phyloP scores from a whole-genome alignment of 2,329 filamentous ascomycete genomes.

The Dryadomyces quercus-mongolicae region DNA sequence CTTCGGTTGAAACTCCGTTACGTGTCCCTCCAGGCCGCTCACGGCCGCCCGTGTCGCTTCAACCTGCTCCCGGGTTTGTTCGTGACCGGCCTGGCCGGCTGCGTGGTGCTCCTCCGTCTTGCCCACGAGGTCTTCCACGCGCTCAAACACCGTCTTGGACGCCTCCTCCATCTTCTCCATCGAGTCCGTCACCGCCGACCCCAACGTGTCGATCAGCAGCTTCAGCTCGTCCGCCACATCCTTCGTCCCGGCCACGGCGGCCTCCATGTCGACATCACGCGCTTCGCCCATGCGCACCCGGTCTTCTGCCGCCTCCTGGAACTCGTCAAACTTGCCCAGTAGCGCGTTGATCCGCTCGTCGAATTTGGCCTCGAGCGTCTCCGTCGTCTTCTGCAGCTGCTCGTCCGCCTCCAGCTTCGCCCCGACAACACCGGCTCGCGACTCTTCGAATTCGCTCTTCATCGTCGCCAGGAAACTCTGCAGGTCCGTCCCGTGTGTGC shows the following conservation, averaged over 20 bases:
- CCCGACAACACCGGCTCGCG: slow-evolving; percentile 65
- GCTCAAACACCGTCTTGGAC: slow-evolving; percentile 73
- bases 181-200: slow-evolving; percentile 66
- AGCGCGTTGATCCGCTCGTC: slow-evolving; percentile 54
- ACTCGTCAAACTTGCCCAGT: slow-evolving; percentile 78
- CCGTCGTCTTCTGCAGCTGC: slow-evolving; percentile 51
- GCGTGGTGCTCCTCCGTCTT: slow-evolving; percentile 66
- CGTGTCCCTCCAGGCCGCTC: slow-evolving; percentile 63
- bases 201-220: slow-evolving; percentile 73
- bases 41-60: slow-evolving; percentile 62
- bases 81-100: slow-evolving; percentile 66
- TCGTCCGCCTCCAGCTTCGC: slow-evolving; percentile 76
- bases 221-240: slow-evolving; percentile 78
- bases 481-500: slow-evolving; percentile 30
- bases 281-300: slow-evolving; percentile 63
- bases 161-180: slow-evolving; percentile 81
- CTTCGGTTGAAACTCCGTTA: slow-evolving; percentile 77
- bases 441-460: slow-evolving; percentile 78
- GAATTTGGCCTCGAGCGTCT: slow-evolving; percentile 41
- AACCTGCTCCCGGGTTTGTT: slow-evolving; percentile 70
- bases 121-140: slow-evolving; percentile 65
- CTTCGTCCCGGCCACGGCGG: slow-evolving; percentile 64
- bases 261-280: slow-evolving; percentile 59
- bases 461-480: slow-evolving; percentile 64
- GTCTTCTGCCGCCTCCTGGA: slow-evolving; percentile 62